Conservation (phyloP, 2,329 filamentous ascomycete species). For the Aspergillus unguis region DNA sequence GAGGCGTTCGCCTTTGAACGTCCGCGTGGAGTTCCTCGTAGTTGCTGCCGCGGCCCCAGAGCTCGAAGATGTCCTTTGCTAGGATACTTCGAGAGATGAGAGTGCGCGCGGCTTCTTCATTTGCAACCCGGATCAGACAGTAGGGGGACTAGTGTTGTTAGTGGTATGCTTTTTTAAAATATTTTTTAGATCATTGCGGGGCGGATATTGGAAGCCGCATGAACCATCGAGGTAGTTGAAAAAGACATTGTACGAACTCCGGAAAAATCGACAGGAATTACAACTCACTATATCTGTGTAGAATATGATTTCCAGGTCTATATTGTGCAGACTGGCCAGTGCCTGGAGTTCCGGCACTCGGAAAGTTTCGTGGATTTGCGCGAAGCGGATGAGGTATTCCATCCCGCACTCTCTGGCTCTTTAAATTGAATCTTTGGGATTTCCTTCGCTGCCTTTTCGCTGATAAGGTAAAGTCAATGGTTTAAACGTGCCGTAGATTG, state of each 20-base stretch:
- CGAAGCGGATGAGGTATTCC: constrained; percentile 86
- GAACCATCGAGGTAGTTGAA: background rate
- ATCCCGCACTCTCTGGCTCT: constrained; percentile 29
- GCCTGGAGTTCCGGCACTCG: constrained; percentile 79
- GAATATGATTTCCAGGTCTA: constrained; percentile 68
- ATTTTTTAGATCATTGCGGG: background rate
- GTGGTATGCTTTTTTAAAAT: constrained; percentile 3
- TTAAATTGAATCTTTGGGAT: background rate
- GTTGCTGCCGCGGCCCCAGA: constrained; percentile 73
- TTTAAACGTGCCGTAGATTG: too few species aligned
- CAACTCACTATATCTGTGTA: constrained; percentile 69
- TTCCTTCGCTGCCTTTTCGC: too few species aligned
- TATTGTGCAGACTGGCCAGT: constrained; percentile 65
- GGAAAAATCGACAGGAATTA: constrained; percentile 2
- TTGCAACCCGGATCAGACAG: constrained; percentile 69
- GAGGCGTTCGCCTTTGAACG: constrained; percentile 56
- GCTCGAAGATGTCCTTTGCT: constrained; percentile 76
- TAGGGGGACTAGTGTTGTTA: constrained; percentile 68
- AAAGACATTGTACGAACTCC: background rate
- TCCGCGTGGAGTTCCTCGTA: constrained; percentile 67
- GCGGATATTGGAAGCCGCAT: background rate
- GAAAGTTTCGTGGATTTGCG: constrained; percentile 88
- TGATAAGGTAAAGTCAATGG: too few species aligned
- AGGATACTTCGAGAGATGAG: constrained; percentile 77
- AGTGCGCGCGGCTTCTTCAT: constrained; percentile 60